Evolutionary conservation across 2,329 filamentous ascomycete genomes (phyloP).

Genomic region (Diaporthe sp.): DNA sequence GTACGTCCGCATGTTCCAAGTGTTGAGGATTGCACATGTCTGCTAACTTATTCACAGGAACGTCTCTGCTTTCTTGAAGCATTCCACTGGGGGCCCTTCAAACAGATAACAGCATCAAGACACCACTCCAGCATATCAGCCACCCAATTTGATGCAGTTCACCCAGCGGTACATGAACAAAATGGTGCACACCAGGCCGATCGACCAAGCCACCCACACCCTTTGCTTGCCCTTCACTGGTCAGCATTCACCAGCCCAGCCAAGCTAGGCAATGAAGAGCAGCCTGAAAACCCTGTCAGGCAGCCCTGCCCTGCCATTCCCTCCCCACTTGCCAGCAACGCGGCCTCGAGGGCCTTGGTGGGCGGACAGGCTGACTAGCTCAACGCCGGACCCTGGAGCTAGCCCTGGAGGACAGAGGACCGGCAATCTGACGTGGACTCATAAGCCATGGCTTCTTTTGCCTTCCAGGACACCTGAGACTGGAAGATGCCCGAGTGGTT

Average conservation of each 20-base stretch:
- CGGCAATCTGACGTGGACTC: background rate
- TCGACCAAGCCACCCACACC: background rate
- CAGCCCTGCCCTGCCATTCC: background rate
- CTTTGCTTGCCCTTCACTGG: background rate
- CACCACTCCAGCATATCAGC: background rate
- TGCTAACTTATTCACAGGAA: background rate
- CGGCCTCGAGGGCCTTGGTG: background rate
- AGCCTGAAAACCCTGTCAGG: background rate
- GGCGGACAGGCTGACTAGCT: background rate
- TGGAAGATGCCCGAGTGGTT: conserved; percentile 19
- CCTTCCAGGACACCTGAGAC: background rate
- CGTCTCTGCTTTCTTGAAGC: background rate
- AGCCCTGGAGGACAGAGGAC: background rate
- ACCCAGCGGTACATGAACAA: background rate
- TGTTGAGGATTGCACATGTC: background rate
- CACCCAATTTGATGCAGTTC: background rate
- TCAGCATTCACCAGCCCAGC: background rate
- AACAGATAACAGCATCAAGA: background rate
- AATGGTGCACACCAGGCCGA: background rate
- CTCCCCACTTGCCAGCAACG: background rate
- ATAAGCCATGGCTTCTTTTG: background rate
- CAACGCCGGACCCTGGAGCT: background rate
- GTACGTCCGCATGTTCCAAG: too few species aligned
- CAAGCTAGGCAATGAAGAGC: background rate
- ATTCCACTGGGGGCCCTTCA: too few species aligned